Conservation (phyloP, 768 basidiomycete genomes). For the Leccinum aurantiacum region DNA sequence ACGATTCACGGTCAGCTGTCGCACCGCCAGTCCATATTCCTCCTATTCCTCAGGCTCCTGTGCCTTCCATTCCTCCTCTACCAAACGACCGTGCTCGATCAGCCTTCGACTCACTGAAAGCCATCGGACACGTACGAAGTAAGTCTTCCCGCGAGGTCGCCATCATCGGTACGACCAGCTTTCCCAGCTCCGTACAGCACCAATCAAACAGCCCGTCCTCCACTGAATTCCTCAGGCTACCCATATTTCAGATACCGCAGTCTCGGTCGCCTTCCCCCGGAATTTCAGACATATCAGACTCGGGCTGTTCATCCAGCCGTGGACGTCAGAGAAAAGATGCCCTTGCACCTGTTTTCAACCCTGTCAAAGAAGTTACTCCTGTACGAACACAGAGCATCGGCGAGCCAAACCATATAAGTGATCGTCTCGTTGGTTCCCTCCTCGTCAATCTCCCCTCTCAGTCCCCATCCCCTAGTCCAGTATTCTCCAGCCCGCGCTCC, state of each 20-base stretch:
- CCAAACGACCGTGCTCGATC: conserved; percentile 42
- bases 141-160: conserved; percentile 51
- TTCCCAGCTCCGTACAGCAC: conserved; percentile 28
- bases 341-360: conserved; percentile 32
- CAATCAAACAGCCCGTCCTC: conserved; percentile 30
- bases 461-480: conserved; percentile 30
- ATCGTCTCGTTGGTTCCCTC: conserved; percentile 63
- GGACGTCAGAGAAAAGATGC: conserved; percentile 36
- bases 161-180: conserved; percentile 48
- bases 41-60: conserved; percentile 37
- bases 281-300: conserved; percentile 32
- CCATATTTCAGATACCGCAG: conserved; percentile 39
- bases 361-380: conserved; percentile 31
- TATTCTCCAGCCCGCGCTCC: conserved; percentile 26
- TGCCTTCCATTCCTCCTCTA: conserved; percentile 22
- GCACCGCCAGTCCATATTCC: conserved; percentile 69
- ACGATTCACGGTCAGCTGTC: conserved; percentile 45
- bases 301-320: conserved; percentile 29
- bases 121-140: conserved; percentile 39
- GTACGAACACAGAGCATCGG: conserved; percentile 63
- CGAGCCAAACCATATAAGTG: conserved; percentile 55
- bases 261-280: conserved; percentile 34
- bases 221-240: conserved; percentile 35
- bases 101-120: conserved; percentile 43
- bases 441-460: conserved; percentile 48